A percentile compares a stretch with the other conserved stretches of the same genome.
Evolutionary conservation across 2,329 filamentous ascomycete genomes (phyloP).

Genomic region (Hypomyces perniciosus): DNA sequence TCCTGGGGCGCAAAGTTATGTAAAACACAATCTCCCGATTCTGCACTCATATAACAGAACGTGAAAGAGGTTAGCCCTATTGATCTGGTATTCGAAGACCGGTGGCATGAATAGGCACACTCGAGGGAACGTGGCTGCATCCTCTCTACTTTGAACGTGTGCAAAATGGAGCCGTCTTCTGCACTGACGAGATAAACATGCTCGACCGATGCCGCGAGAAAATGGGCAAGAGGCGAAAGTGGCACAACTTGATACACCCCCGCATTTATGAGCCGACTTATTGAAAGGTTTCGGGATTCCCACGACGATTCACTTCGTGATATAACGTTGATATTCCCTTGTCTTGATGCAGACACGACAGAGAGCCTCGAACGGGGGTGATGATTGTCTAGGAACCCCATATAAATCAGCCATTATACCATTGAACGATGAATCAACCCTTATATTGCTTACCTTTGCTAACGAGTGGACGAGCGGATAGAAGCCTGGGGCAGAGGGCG

Average conservation of each 20-base stretch:
- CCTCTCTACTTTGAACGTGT: constrained; percentile 54
- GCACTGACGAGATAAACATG: constrained; percentile 53
- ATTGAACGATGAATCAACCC: background rate
- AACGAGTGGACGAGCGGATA: constrained; percentile 40
- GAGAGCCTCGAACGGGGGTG: constrained; percentile 15
- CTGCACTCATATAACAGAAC: constrained; percentile 55
- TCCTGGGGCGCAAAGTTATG: constrained; percentile 54
- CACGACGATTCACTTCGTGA: constrained; percentile 39
- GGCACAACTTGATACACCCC: constrained; percentile 49
- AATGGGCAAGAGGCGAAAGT: constrained; percentile 51
- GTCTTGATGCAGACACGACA: constrained; percentile 42
- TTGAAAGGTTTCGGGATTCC: constrained; percentile 41
- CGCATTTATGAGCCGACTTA: constrained; percentile 41
- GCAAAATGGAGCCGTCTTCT: constrained; percentile 42
- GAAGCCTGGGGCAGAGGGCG: constrained; percentile 44
- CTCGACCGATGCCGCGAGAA: constrained; percentile 53
- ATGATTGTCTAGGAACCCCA: constrained; percentile 9
- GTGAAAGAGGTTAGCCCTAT: constrained; percentile 57
- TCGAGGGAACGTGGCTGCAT: constrained; percentile 56
- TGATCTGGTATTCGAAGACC: constrained; percentile 44
- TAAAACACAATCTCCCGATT: constrained; percentile 57
- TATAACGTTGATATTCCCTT: constrained; percentile 45
- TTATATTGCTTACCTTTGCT: constrained; percentile 35
- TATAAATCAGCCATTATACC: constrained; percentile 1
- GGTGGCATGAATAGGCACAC: constrained; percentile 45